Base-by-base conservation (phyloP, 805 yeast species). In the Candida caryicola region DNA sequence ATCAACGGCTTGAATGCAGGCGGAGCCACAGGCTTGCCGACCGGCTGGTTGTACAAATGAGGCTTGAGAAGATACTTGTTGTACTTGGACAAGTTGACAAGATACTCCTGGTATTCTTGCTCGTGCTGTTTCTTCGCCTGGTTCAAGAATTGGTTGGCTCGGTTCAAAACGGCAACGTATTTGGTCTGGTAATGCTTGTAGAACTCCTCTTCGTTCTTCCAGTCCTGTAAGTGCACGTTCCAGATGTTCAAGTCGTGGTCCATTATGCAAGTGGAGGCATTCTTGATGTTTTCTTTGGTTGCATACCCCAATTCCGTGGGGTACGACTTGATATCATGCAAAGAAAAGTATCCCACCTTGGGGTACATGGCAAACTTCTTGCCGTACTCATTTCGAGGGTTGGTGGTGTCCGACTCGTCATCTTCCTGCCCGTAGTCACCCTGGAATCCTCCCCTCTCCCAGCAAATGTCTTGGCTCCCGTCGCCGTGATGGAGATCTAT, bases 401-500 rank as follows among this genome's bases (percentile, higher is more conserved):
- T 59, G 9, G 47, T 46, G 17, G 55, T 57, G 17, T 56, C 55
- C 17, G 54, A 57, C 29, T 70, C 76, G 21, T 69, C 76, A 36
- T 62, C 66, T 19, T 71, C 68, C 40, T 71, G 69, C n/a, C 73
- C 73, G 44, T 62, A 64, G 43, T 69, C 73, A 5, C 73, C 74
- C 3, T 51, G 38, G 49, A 77, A 74, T 0, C 87, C 86, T 1
- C 85, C 85, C 45, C 85, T 69, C 50, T 79, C 81, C 89, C 90
- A 86, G 50, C 90, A 80, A 18, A 86, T 82, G 57, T 86, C 95
- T 51, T 87, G 95, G 5, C 86, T 76, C 10, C 95, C 95, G 59
- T 86, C 95, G 13, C 95, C 95, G 54, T 86, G 95, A 54, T 86
- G 95, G 29, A 86, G 67, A 57, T 86, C 95, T 45, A 87, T 82